These are phyloP conservation scores for Populus alba DNA, from an alignment of 345 rosid species.

Conservation along the genomic window DNA sequence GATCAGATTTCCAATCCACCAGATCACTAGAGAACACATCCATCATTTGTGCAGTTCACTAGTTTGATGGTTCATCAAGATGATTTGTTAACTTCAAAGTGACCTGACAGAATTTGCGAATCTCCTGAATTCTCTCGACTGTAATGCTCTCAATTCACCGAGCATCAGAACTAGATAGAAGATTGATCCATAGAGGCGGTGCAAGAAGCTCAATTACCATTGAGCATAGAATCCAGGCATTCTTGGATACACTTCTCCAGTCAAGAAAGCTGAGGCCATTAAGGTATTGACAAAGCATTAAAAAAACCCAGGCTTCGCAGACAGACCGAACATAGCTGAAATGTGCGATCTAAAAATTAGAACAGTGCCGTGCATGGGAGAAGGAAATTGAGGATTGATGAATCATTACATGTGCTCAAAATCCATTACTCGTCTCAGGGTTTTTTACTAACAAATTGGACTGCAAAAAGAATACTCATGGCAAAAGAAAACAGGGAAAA, in stretches of 20 bases:
- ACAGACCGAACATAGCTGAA: not conserved
- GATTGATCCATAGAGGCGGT: not conserved
- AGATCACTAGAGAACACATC: not conserved
- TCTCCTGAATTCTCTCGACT: not conserved
- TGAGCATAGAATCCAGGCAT: not conserved
- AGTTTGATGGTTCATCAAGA: not conserved
- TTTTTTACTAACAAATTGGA: conserved; percentile 40
- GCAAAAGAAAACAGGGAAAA: conserved; percentile 15
- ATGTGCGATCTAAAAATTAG: not conserved
- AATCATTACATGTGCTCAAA: conserved; percentile 22
- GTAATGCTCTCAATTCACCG: not conserved
- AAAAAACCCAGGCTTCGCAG: not conserved
- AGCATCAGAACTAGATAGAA: not conserved
- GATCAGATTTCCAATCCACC: not conserved
- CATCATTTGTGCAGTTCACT: not conserved
- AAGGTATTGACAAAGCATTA: not conserved
- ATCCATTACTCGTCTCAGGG: conserved; percentile 40
- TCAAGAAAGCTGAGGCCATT: not conserved
- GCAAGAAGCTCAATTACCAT: not conserved
- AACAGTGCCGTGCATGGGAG: not conserved
- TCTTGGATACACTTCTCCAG: not conserved
- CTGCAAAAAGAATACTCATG: conserved; percentile 65
- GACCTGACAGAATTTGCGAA: not conserved
- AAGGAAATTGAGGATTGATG: not conserved
- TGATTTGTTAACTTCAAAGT: not conserved